phyloP scores from a whole-genome alignment of 2,329 filamentous ascomycete genomes.

The Ophiostoma sp. region DNA sequence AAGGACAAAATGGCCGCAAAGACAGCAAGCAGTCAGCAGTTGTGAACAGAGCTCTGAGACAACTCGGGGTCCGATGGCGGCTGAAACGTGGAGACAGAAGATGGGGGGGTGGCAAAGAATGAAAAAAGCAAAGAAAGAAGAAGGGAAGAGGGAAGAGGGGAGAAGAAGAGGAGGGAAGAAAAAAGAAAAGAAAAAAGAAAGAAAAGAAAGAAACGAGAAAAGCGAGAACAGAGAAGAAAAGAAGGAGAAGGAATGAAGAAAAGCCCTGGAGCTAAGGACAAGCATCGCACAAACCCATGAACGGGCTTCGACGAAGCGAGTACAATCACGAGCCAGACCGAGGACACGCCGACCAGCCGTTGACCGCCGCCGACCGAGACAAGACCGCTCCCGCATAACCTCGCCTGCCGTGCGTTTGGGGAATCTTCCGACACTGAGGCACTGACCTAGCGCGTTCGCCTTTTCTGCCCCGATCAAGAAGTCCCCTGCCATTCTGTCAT shows the following conservation, averaged over 20 bases:
- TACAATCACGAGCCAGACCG: slow-evolving; percentile 12
- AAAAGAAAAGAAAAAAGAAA: background rate
- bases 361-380: slow-evolving; percentile 7
- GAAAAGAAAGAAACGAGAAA: background rate
- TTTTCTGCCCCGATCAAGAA: background rate
- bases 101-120: background rate
- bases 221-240: no score
- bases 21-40: background rate
- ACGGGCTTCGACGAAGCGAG: slow-evolving; percentile 5
- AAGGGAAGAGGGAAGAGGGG: background rate
- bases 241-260: background rate
- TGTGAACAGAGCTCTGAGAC: background rate
- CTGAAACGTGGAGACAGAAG: background rate
- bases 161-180: background rate
- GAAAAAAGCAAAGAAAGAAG: background rate
- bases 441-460: background rate
- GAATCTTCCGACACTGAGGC: slow-evolving; percentile 12
- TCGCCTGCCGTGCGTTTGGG: slow-evolving; percentile 11
- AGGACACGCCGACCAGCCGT: slow-evolving; percentile 16
- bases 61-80: background rate
- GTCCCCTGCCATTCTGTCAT: background rate
- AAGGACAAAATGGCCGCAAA: background rate
- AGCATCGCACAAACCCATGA: background rate
- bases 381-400: slow-evolving; percentile 6
- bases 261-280: background rate